These are phyloP conservation scores for Cucurbita moschata DNA, from an alignment of 306 rosid genomes.

Conservation along the genomic window DNA sequence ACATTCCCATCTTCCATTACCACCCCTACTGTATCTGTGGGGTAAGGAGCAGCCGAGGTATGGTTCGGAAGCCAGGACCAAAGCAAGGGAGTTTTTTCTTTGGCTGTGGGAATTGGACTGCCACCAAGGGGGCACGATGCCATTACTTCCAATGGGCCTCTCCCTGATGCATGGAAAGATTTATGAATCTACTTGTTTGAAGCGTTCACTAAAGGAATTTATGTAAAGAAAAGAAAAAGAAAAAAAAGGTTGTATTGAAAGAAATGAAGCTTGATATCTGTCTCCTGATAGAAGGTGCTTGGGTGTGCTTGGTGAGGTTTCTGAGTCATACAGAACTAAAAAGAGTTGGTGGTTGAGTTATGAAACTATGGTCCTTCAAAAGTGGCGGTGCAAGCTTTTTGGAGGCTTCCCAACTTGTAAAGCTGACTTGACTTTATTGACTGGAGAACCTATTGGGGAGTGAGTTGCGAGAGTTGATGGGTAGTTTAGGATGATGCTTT, in stretches of 20 bases:
- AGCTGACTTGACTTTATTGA: slow-evolving; percentile 67
- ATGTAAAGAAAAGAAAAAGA: background rate
- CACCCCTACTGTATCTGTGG: slow-evolving; percentile 67
- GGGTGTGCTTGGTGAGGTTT: slow-evolving; percentile 34
- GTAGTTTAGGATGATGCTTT: slow-evolving; percentile 50
- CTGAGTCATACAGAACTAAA: slow-evolving; percentile 29
- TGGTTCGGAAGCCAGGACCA: slow-evolving; percentile 73
- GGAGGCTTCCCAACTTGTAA: slow-evolving; percentile 51
- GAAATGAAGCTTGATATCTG: slow-evolving; percentile 28
- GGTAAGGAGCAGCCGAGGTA: slow-evolving; percentile 56
- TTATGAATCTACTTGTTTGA: slow-evolving; percentile 19
- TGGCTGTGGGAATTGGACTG: slow-evolving; percentile 85
- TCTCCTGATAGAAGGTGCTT: slow-evolving; percentile 29
- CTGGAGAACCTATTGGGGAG: slow-evolving; percentile 42
- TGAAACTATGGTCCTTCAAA: slow-evolving; percentile 11
- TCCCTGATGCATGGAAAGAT: slow-evolving; percentile 24
- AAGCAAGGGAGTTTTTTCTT: slow-evolving; percentile 70
- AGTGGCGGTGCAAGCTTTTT: slow-evolving; percentile 20
- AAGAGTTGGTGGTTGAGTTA: slow-evolving; percentile 35
- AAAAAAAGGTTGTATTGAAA: slow-evolving; percentile 4
- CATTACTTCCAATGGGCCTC: slow-evolving; percentile 83
- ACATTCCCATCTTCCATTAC: slow-evolving; percentile 27
- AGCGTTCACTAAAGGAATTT: slow-evolving; percentile 22
- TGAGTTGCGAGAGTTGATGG: slow-evolving; percentile 25
- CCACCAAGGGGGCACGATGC: slow-evolving; percentile 69